Base-by-base conservation (phyloP, 1,139 yeast genomes). In the Scheffersomyces stambukii region DNA sequence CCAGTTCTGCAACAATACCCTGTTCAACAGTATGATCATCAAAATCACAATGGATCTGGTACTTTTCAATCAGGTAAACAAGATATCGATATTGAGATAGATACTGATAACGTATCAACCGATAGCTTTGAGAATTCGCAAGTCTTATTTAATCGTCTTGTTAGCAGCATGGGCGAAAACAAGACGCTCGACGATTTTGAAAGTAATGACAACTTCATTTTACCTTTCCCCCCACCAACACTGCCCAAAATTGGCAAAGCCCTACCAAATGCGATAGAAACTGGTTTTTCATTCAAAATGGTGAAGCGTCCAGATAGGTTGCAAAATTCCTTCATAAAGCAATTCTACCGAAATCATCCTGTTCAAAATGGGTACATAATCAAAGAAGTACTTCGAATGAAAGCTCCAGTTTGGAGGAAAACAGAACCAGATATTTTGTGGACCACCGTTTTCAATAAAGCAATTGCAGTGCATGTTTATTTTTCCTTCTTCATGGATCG, bases 401-500 rank as follows among this genome's bases (percentile, higher is more conserved):
- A 16, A 6, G 18, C 28, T 11, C 32, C 36, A 5, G 28, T 22
- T 16, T 40, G 42, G 44, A 37, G 36, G 5, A 24, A 19, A 9
- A 16, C 19, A 21, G 30, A 37, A 36, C 26, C 27, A 32, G 29
- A 32, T 13, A 16, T 29, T 13, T 45, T 64, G 21, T 63, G 67
- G 68, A 35, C 43, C n/a, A 32, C 50, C 0, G 47, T 61, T 6
- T 56, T 50, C 30, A 48, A 53, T 31, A 55, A 54, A 23, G 48
- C 58, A 18, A 45, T 45, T 11, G 41, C 48, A 8, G 37, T 54
- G 19, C 46, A 51, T 13, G 46, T 59, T 5, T 60, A 57, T 33
- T 60, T 54, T 36, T 46, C 54, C 3, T 64, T 62, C 33, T 55
- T 64, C 34, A 51, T 64, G 45, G 71, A 64, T 33, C 52, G 64